Base-by-base conservation (phyloP, 2,329 filamentous ascomycete species). In the Leptosphaerulina australis region DNA sequence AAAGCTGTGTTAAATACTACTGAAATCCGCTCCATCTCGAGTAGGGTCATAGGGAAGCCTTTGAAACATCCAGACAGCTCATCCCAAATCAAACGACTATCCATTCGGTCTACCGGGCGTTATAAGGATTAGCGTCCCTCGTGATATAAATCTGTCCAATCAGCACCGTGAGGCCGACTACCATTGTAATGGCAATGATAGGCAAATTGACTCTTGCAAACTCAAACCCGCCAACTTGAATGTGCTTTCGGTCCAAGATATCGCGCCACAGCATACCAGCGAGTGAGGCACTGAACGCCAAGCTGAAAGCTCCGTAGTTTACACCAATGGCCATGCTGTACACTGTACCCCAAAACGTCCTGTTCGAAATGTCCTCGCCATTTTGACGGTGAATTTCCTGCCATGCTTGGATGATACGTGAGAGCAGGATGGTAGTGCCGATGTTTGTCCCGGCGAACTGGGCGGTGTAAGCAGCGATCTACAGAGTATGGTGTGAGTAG, bases 371-470 rank as follows among this genome's bases (percentile, higher is more conserved):
- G 0, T 77, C 69, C 1, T 67, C 71, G 0, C 71, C 70, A 29
- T 76, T 79, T 0, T 56, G 50, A 0, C 64, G 46, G 56, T 87
- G 83, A 30, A 90, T 88, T 1, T 74, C 62, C 55, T 82, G 75
- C 88, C 88, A 90, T 0, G 82, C 75, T 65, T 90, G 87, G 9
- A 90, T 82, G 5, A 90, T 81, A 3, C 87, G 84, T 7, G 82
- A 88, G 1, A 90, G 77, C 0, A 90, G 81, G 62, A 91, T 90
- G 0, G 87, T 87, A 0, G 87, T 88, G 25, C 88, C 87, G 43
- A 90, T 90, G 57, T 90, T 90, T 1, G 88, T 90, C 14, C 88
- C 88, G 0, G 88, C 85, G 59, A 90, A 90, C 86, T 90, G 20
- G 25, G 6, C 34, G 3, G 9, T 53, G 24, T 36, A 8, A 37